Evolutionary conservation across 2,329 filamentous ascomycete species (phyloP).

Genomic region (Eutypella sp.): DNA sequence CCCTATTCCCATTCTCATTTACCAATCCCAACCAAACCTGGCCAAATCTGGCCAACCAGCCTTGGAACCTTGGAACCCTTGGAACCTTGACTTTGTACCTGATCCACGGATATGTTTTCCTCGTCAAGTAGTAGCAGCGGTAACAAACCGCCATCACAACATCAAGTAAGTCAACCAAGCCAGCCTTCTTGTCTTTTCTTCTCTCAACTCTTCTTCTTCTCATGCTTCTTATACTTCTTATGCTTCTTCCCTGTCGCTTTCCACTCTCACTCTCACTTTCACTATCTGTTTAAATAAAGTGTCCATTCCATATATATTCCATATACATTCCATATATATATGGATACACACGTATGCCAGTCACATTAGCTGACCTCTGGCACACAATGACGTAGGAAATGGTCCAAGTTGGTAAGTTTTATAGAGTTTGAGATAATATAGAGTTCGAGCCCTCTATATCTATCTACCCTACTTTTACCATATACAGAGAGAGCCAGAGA

Average conservation of each 20-base stretch:
- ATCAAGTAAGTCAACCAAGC: no score
- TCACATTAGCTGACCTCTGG: slow-evolving; percentile 9
- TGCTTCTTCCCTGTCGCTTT: slow-evolving; percentile 9
- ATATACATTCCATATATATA: no score
- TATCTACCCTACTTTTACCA: not conserved
- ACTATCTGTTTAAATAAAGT: no score
- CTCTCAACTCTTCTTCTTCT: slow-evolving; percentile 8
- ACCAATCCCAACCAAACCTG: no score
- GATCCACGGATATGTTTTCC: slow-evolving; percentile 66
- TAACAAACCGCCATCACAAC: slow-evolving; percentile 63
- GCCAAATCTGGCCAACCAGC: no score
- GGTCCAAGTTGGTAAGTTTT: slow-evolving; percentile 89
- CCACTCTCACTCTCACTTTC: slow-evolving; percentile 25
- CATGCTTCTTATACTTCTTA: slow-evolving; percentile 2
- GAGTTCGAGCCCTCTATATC: not conserved
- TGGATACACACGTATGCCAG: no score
- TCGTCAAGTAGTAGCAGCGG: slow-evolving; percentile 59
- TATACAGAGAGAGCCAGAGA: no score
- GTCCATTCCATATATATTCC: slow-evolving; percentile 18
- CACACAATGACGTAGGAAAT: slow-evolving; percentile 71
- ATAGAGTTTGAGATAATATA: no score
- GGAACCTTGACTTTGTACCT: slow-evolving; percentile 22
- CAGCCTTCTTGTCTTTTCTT: no score
- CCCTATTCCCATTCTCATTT: no score
- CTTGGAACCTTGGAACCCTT: no score